These are phyloP conservation scores for Rhizopogon rudus DNA, from an alignment of 768 basidiomycete species.

Conservation along the genomic window DNA sequence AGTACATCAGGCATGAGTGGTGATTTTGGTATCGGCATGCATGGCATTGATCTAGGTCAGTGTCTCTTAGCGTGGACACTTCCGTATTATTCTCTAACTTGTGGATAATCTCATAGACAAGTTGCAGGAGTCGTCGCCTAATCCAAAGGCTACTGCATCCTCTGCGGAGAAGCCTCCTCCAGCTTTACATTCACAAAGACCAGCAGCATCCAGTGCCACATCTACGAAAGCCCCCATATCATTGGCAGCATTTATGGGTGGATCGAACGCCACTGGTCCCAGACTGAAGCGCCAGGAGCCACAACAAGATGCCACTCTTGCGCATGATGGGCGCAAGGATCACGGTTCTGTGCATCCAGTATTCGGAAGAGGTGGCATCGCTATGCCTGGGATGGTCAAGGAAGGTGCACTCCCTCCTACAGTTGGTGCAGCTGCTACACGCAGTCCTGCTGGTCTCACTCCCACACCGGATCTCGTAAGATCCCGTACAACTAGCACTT, in stretches of 20 bases:
- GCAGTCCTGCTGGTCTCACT: slow-evolving; percentile 2
- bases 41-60: slow-evolving; percentile 27
- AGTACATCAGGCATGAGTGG: slow-evolving; percentile 29
- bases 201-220: slow-evolving; percentile 14
- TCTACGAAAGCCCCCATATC: slow-evolving; percentile 48
- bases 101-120: slow-evolving; percentile 13
- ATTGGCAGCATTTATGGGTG: slow-evolving; percentile 79
- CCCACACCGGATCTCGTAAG: slow-evolving; percentile 13
- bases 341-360: slow-evolving; percentile 60
- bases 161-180: background rate
- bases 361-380: slow-evolving; percentile 70
- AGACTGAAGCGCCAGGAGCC: slow-evolving; percentile 68
- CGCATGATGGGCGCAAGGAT: slow-evolving; percentile 58
- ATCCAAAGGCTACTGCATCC: background rate
- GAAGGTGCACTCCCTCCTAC: slow-evolving; percentile 3
- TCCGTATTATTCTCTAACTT: background rate
- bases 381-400: slow-evolving; percentile 65
- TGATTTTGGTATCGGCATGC: slow-evolving; percentile 34
- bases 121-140: slow-evolving; percentile 12
- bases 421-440: slow-evolving; percentile 1
- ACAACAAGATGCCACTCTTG: slow-evolving; percentile 62
- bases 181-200: slow-evolving; percentile 11
- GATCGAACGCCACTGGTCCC: slow-evolving; percentile 62
- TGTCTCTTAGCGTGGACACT: slow-evolving; percentile 9
- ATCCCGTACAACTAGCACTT: slow-evolving; percentile 30